phyloP scores from a whole-genome alignment of 768 basidiomycete genomes.

The Gymnopilus junonius region DNA sequence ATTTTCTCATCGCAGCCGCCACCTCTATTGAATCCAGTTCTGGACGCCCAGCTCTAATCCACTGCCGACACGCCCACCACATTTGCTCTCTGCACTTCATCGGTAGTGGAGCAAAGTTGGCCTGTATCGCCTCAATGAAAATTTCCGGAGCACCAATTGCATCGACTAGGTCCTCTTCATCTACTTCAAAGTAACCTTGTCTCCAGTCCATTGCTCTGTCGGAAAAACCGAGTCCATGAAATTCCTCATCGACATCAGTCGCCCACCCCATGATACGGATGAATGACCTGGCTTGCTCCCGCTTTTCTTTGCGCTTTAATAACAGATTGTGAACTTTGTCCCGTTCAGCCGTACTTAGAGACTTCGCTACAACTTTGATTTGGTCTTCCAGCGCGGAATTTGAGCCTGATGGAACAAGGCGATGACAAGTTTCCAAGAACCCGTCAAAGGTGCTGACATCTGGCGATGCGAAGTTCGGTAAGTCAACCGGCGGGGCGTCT shows the following conservation, averaged over 20 bases:
- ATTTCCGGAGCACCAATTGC: neutral
- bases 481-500: neutral
- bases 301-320: neutral
- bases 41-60: neutral
- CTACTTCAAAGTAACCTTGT: neutral
- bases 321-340: neutral
- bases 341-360: neutral
- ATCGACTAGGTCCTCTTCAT: neutral
- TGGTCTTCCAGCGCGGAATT: neutral
- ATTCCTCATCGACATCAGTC: neutral
- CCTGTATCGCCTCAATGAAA: neutral
- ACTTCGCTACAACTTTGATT: neutral
- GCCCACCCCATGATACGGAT: neutral
- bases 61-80: neutral
- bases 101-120: neutral
- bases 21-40: neutral
- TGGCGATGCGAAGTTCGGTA: neutral
- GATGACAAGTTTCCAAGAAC: neutral
- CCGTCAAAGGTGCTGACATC: neutral
- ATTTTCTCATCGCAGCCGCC: neutral
- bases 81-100: neutral
- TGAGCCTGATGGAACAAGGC: neutral
- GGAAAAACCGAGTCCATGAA: neutral
- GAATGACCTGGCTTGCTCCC: neutral
- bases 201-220: neutral